Base-by-base conservation (phyloP, 83 land plant genomes). In the Picea mariana region DNA sequence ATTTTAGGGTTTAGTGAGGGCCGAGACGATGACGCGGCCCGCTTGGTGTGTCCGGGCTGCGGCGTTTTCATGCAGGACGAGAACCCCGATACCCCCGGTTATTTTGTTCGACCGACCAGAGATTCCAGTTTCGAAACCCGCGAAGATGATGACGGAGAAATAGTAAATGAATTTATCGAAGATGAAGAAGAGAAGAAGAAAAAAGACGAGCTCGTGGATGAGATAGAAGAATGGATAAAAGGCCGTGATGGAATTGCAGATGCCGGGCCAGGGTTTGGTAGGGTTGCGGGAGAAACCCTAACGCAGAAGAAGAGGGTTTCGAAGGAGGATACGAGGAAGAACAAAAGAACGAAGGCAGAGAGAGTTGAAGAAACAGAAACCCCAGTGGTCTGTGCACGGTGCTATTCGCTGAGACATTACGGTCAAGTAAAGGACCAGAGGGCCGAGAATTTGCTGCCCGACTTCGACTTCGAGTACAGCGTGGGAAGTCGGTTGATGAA, bases 11-110 rank as follows among this genome's bases (percentile, higher is more conserved):
- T 90, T 71, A 90, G 91, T 75, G 89, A 88, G 77, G 92, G 95
- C n/a, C 86, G 87, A 77, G 93, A 90, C 61, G 90, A 83, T 80
- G 93, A 93, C 78, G 91, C 84, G 78, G 66, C 18, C 81, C 84
- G 85, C 31, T 86, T 78, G 52, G 87, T 90, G 18, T 97, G 99
- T 82, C 58, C 58, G 21, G 99, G 99, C 31, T 97, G 99, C 65
- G 99, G 99, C 4, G 89, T 97, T 40, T 84, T 85, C 72, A 93
- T 97, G 99, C 99, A 97, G 76, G 87, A 86, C 80, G 58, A 85
- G 26, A 65, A 92, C 68, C 90, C 95, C 3, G 86, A 87, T 5
- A 81, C 85, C 3, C 98, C 99, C 9, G 98, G 98, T 4, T 97
- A 79, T 87, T 96, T 93, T 85, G 78, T 82, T 80, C 63, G 58